Evolutionary conservation across 1,284 basidiomycete genomes (phyloP).

Genomic region (Malassezia restricta): DNA sequence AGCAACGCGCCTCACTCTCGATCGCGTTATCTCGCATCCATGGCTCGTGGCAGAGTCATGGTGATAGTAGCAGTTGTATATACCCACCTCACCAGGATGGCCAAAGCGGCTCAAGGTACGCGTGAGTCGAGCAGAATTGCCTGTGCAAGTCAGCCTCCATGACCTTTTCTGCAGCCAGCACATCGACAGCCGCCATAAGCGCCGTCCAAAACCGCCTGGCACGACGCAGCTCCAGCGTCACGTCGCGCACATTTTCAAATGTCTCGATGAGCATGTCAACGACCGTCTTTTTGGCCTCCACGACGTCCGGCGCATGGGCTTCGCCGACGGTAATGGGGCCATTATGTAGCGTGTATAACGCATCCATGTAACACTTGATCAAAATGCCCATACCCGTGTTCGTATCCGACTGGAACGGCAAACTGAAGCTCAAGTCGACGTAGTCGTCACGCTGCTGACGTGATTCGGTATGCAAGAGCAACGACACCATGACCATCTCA

Average conservation of each 20-base stretch:
- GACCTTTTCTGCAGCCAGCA: slow-evolving; percentile 56
- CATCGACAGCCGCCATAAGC: slow-evolving; percentile 73
- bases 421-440: slow-evolving; percentile 67
- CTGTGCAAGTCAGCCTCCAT: slow-evolving; percentile 70
- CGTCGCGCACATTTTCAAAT: slow-evolving; percentile 75
- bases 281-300: slow-evolving; percentile 71
- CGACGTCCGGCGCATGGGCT: slow-evolving; percentile 61
- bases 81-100: background rate
- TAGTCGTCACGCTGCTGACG: slow-evolving; percentile 75
- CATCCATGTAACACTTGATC: slow-evolving; percentile 74
- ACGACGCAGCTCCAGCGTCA: slow-evolving; percentile 75
- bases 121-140: slow-evolving; percentile 87
- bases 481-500: slow-evolving; percentile 80
- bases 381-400: slow-evolving; percentile 97
- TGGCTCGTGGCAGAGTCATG: slow-evolving; percentile 55
- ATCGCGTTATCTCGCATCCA: slow-evolving; percentile 66
- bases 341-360: slow-evolving; percentile 62
- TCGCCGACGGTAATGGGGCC: slow-evolving; percentile 51
- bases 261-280: slow-evolving; percentile 83
- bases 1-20: slow-evolving; percentile 63
- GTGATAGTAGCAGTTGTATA: background rate
- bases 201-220: slow-evolving; percentile 98
- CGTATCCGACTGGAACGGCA: slow-evolving; percentile 74
- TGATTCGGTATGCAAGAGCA: slow-evolving; percentile 78
- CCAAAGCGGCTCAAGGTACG: slow-evolving; percentile 61